These are phyloP conservation scores for Zasmidium citrigriseum DNA, from an alignment of 2,329 filamentous ascomycete species.

Conservation along the genomic window DNA sequence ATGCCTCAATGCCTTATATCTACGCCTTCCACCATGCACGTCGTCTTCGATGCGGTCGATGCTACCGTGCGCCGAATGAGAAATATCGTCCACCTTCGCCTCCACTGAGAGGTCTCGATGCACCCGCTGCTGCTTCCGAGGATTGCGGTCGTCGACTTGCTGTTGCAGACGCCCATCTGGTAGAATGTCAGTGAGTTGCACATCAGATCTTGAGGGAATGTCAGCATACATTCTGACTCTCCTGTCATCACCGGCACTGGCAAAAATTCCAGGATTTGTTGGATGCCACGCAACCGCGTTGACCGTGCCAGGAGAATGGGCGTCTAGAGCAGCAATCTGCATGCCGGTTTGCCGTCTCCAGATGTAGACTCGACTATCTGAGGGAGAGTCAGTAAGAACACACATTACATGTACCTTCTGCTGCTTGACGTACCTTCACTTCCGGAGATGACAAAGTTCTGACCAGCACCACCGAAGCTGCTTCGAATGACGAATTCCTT, in stretches of 20 bases:
- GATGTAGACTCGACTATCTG: conserved; percentile 73
- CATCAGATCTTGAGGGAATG: background rate
- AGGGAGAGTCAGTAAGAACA: background rate
- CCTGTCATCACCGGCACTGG: conserved; percentile 85
- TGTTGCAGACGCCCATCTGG: conserved; percentile 19
- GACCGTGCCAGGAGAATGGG: conserved; percentile 73
- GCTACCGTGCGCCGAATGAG: background rate
- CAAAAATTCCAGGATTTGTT: conserved; percentile 77
- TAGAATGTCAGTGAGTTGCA: conserved; percentile 7
- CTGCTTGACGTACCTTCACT: conserved; percentile 69
- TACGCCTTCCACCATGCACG: background rate
- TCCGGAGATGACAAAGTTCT: conserved; percentile 88
- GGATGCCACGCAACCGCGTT: conserved; percentile 93
- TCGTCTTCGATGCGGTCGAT: background rate
- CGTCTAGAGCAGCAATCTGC: conserved; percentile 73
- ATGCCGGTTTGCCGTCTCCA: conserved; percentile 86
- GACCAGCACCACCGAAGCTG: conserved; percentile 82
- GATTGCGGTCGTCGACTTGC: conserved; percentile 11
- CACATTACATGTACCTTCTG: background rate
- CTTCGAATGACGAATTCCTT: conserved; percentile 78
- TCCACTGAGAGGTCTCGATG: background rate
- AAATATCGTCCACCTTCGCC: background rate
- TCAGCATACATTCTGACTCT: conserved; percentile 78
- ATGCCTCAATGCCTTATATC: background rate
- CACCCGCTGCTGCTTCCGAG: background rate